These are phyloP conservation scores for Gracilaria domingensis DNA, from an alignment of 23 red algal genomes.

Conservation along the genomic window DNA sequence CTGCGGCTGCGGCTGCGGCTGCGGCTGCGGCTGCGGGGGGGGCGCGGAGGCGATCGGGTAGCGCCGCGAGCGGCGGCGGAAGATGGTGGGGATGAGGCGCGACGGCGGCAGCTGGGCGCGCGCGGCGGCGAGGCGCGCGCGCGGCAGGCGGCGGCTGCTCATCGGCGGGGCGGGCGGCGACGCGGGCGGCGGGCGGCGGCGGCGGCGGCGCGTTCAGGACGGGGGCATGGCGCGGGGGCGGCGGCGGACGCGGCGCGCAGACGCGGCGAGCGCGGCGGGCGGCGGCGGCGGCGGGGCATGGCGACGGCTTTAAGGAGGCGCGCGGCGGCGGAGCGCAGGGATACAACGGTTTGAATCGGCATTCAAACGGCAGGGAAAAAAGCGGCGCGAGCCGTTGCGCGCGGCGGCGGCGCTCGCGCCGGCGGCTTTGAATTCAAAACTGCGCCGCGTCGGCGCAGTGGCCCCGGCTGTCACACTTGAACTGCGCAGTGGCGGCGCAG, in stretches of 20 bases:
- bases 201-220: neutral
- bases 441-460: no score
- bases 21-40: neutral
- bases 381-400: neutral
- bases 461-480: neutral
- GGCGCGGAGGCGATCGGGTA: neutral
- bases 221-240: neutral
- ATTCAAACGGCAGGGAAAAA: neutral
- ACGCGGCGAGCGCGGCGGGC: neutral
- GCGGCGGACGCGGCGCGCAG: neutral
- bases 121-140: neutral
- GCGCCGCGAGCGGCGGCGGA: slow-evolving; percentile 7
- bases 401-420: neutral
- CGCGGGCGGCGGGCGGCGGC: neutral
- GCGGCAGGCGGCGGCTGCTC: neutral
- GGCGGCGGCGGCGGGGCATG: neutral
- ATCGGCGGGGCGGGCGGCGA: neutral
- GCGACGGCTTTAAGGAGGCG: neutral
- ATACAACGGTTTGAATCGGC: neutral
- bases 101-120: neutral
- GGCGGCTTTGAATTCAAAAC: neutral
- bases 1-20: neutral
- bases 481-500: no score
- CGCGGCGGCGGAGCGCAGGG: neutral
- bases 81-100: neutral